Evolutionary conservation across 352 stramenopile species (phyloP), one percentile per base, ranked within the genome.

Genomic region (Aphanomyces cochlioides): DNA sequence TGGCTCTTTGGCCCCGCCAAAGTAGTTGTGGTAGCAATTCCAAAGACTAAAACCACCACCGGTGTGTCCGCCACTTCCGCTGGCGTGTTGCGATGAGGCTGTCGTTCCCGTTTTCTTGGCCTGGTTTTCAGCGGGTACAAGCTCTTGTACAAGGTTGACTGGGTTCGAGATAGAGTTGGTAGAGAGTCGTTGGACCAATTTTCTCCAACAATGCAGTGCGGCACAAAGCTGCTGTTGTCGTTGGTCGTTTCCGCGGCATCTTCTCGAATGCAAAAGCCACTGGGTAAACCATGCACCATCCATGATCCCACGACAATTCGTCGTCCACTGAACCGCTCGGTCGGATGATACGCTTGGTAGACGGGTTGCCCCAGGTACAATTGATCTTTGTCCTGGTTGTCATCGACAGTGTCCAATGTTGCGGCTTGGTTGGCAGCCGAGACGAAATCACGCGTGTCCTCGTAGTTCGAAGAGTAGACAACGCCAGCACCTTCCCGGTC

Each of bases 151-250:
- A 63, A 38, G 4, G 1, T 15, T 10, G 19, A 21, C 15, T 63
- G 56, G 34, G 8, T 4, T 37, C 34, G 56, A 15, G 56, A 45
- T 4, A 63, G 56, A 13, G n/a, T 15, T 13, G 56, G 56, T 13
- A 63, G 28, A 34, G 56, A 7, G 2, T n/a, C 28, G n/a, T 63
- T 19, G 8, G 28, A n/a, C 17, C 6, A 19, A 17, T 37, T 21
- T 15, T 34, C 34, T 21, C 56, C 56, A 15, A 19, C 36, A 38
- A 63, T 40, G 56, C 10, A 63, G 28, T 63, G 56, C 8, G 56
- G 56, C 17, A 63, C 56, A 45, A 63, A 63, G 56, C 56, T 41
- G 56, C 56, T 63, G 38, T 63, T 63, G 56, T 63, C 56, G 56
- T 63, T 63, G 17, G 56, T 63, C 12, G 56, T 63, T 15, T 34